A percentile compares a stretch with the other conserved stretches of the same genome.
These are phyloP conservation scores for Ustilago trichophora DNA, from an alignment of 1,284 basidiomycete species.

Conservation along the genomic window DNA sequence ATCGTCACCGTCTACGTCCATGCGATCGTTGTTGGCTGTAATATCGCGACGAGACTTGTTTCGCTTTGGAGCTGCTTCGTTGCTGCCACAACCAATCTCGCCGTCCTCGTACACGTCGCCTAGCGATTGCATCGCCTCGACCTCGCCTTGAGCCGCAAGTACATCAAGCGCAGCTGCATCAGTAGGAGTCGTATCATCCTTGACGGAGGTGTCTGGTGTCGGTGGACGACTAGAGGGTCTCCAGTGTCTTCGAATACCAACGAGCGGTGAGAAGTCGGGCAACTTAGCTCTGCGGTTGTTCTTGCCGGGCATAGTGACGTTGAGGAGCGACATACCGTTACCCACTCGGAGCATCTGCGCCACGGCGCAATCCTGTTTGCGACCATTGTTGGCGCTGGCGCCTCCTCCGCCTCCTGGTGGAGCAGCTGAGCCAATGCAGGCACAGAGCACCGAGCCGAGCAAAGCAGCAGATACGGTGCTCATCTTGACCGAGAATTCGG, in stretches of 20 bases:
- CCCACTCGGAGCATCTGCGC: slow-evolving; percentile 64
- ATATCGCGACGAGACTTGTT: neutral
- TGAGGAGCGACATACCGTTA: slow-evolving; percentile 63
- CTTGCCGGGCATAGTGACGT: slow-evolving; percentile 53
- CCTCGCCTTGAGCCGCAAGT: slow-evolving; percentile 10
- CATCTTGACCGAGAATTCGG: slow-evolving; percentile 59
- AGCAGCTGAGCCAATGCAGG: slow-evolving; percentile 60
- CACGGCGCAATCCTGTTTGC: slow-evolving; percentile 64
- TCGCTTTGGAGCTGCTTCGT: slow-evolving; percentile 9
- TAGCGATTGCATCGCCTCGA: slow-evolving; percentile 16
- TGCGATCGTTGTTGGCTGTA: slow-evolving; percentile 1
- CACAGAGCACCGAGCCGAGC: slow-evolving; percentile 57
- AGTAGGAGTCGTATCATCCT: slow-evolving; percentile 11
- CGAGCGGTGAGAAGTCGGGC: slow-evolving; percentile 58
- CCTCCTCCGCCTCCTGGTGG: slow-evolving; percentile 55
- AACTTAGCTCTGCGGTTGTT: slow-evolving; percentile 47
- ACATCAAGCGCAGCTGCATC: slow-evolving; percentile 13
- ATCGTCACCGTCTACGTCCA: slow-evolving; percentile 8
- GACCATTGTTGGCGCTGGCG: slow-evolving; percentile 55
- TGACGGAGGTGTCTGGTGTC: slow-evolving; percentile 36
- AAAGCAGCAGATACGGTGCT: slow-evolving; percentile 56
- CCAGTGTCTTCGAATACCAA: slow-evolving; percentile 57
- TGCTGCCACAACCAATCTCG: slow-evolving; percentile 32
- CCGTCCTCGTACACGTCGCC: slow-evolving; percentile 12
- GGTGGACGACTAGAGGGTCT: slow-evolving; percentile 36